phyloP scores from a whole-genome alignment of 768 basidiomycete species.

The Podaxis sp. region DNA sequence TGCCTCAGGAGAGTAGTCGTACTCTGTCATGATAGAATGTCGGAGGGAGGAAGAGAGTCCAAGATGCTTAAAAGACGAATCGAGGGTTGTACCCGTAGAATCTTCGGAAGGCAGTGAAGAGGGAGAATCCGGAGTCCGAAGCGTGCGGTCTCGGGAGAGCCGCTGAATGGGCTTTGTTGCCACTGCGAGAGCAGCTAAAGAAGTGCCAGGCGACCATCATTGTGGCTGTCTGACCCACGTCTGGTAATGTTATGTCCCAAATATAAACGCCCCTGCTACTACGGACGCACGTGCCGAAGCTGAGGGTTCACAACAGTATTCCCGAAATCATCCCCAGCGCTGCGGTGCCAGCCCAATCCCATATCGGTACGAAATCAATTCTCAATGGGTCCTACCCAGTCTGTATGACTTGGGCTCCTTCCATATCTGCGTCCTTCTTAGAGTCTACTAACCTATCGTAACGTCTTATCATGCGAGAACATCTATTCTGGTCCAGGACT shows the following conservation, averaged over 20 bases:
- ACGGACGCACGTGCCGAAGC: neutral
- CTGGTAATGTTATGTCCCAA: neutral
- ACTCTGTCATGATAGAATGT: constrained; percentile 18
- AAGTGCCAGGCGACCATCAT: neutral
- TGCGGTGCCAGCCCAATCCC: neutral
- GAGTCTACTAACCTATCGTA: neutral
- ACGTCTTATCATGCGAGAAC: neutral
- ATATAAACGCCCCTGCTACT: neutral
- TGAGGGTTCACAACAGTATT: neutral
- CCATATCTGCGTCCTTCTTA: neutral
- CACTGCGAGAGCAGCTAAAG: neutral
- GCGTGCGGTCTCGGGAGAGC: neutral
- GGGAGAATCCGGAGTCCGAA: neutral
- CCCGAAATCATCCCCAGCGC: neutral
- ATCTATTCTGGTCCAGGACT: neutral
- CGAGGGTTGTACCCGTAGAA: neutral
- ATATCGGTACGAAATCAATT: neutral
- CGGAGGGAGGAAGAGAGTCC: neutral
- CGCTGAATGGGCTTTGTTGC: neutral
- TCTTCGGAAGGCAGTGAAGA: neutral
- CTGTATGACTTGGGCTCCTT: neutral
- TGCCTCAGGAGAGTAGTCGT: constrained; percentile 22
- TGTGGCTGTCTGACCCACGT: neutral
- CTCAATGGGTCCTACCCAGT: neutral
- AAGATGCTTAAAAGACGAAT: neutral